Conservation (phyloP, 345 rosid species). For the Erysimum cheiranthoides region DNA sequence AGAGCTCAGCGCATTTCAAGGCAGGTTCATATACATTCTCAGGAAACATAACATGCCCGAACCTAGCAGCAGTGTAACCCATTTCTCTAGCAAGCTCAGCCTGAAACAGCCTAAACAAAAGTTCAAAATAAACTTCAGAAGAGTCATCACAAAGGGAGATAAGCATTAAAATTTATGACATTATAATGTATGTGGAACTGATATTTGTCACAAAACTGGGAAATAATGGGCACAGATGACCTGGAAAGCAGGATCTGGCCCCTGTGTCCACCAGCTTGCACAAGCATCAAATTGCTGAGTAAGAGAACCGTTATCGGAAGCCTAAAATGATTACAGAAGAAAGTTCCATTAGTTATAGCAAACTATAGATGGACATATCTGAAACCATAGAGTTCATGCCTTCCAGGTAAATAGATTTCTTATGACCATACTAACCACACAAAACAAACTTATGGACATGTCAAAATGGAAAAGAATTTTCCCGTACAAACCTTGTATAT, state of each 20-base stretch:
- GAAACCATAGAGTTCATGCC: slow-evolving; percentile 10
- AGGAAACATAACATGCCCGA: slow-evolving; percentile 98
- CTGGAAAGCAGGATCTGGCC: slow-evolving; percentile 92
- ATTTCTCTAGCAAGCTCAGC: slow-evolving; percentile 95
- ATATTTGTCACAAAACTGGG: slow-evolving; percentile 9
- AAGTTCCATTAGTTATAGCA: slow-evolving; percentile 16
- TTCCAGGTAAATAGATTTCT: slow-evolving; percentile 8
- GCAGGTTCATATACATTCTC: slow-evolving; percentile 98
- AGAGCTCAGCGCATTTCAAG: slow-evolving; percentile 84
- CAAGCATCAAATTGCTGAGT: slow-evolving; percentile 94
- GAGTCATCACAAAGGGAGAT: slow-evolving; percentile 34
- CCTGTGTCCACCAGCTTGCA: slow-evolving; percentile 99
- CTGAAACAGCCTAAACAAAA: slow-evolving; percentile 84
- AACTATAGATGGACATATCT: slow-evolving; percentile 10
- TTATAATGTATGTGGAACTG: not conserved
- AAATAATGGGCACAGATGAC: slow-evolving; percentile 52
- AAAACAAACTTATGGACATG: slow-evolving; percentile 11
- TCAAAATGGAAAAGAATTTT: not conserved
- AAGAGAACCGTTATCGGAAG: slow-evolving; percentile 48
- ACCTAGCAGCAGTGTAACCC: slow-evolving; percentile 98
- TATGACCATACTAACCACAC: slow-evolving; percentile 8
- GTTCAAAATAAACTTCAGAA: slow-evolving; percentile 62
- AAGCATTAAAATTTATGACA: not conserved
- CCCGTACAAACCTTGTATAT: slow-evolving; percentile 71
- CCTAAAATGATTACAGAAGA: slow-evolving; percentile 47